phyloP scores from a whole-genome alignment of 495 filamentous ascomycete species.

The Podospora pseudoanserina region DNA sequence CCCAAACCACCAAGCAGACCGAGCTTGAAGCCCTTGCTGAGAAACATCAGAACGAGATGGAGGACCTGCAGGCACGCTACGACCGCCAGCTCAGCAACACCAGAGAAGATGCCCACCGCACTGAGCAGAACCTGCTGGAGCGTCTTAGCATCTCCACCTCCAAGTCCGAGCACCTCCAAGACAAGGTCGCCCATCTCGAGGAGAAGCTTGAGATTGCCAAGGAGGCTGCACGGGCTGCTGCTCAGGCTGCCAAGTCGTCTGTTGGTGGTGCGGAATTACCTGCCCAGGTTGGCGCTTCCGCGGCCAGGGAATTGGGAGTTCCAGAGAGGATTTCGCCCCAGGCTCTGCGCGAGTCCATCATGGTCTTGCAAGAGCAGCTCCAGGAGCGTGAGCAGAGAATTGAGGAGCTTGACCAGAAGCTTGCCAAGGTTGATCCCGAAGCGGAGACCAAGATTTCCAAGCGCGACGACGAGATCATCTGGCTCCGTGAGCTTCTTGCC shows the following conservation, averaged over 20 bases:
- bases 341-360: slow-evolving; percentile 89
- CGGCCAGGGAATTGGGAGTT: slow-evolving; percentile 44
- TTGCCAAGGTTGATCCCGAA: slow-evolving; percentile 64
- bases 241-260: slow-evolving; percentile 69
- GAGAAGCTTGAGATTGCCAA: slow-evolving; percentile 86
- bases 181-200: slow-evolving; percentile 75
- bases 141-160: slow-evolving; percentile 72
- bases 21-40: slow-evolving; percentile 64
- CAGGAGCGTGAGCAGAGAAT: slow-evolving; percentile 88
- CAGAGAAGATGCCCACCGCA: slow-evolving; percentile 66
- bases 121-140: slow-evolving; percentile 64
- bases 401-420: slow-evolving; percentile 74
- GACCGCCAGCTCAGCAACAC: slow-evolving; percentile 67
- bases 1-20: slow-evolving; percentile 57
- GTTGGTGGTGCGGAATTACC: slow-evolving; percentile 43
- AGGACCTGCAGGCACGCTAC: slow-evolving; percentile 63
- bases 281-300: slow-evolving; percentile 35
- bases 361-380: slow-evolving; percentile 92
- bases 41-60: slow-evolving; percentile 70
- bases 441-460: slow-evolving; percentile 78
- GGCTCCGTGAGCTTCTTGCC: slow-evolving; percentile 89
- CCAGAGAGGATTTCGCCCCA: slow-evolving; percentile 89
- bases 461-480: slow-evolving; percentile 87
- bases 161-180: slow-evolving; percentile 74
- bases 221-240: slow-evolving; percentile 83